A percentile compares a stretch with the other conserved stretches of the same genome.
These are phyloP conservation scores for Saccharomycopsis synnaedendra DNA, from an alignment of 805 yeast species.

Conservation along the genomic window DNA sequence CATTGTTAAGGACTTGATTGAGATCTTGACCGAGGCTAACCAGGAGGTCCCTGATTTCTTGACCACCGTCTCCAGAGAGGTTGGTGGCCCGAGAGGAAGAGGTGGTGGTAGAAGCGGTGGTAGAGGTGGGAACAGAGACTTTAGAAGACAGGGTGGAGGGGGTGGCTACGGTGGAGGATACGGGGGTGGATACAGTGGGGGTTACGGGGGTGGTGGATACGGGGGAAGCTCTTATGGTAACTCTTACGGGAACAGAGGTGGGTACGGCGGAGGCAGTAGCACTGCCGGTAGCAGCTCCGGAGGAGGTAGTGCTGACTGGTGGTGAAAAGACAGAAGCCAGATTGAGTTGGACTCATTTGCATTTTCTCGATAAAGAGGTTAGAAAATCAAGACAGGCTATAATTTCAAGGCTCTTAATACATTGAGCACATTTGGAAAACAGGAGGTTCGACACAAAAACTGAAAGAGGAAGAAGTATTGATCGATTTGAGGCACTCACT, in stretches of 20 bases:
- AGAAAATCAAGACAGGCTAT: too few relatives aligned
- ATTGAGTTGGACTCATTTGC: background rate
- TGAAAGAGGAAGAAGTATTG: too few relatives aligned
- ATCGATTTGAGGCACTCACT: too few relatives aligned
- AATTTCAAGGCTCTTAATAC: too few relatives aligned
- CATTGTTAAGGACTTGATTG: conserved; percentile 78
- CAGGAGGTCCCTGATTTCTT: conserved; percentile 94
- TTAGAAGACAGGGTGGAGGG: conserved; percentile 29
- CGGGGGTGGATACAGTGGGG: conserved; percentile 21
- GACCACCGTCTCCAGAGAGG: conserved; percentile 69
- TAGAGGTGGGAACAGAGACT: conserved; percentile 34
- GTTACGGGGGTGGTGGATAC: conserved; percentile 19
- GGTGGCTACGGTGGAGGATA: conserved; percentile 37
- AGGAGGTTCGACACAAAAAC: too few relatives aligned
- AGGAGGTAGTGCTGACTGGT: conserved; percentile 18
- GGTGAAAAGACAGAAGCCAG: conserved; percentile 3
- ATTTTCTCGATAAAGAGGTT: background rate
- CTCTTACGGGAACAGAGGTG: conserved; percentile 19
- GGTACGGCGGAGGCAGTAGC: conserved; percentile 15
- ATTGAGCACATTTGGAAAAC: too few relatives aligned
- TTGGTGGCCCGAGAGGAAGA: conserved; percentile 29
- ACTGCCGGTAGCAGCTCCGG: conserved; percentile 20
- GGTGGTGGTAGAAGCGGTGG: conserved; percentile 47
- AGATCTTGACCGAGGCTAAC: conserved; percentile 86
- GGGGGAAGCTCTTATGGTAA: conserved; percentile 28